Evolutionary conservation across 176 grass and related monocot genomes (phyloP), one percentile per base, ranked within the genome.

Genomic region (Oryza officinalis): DNA sequence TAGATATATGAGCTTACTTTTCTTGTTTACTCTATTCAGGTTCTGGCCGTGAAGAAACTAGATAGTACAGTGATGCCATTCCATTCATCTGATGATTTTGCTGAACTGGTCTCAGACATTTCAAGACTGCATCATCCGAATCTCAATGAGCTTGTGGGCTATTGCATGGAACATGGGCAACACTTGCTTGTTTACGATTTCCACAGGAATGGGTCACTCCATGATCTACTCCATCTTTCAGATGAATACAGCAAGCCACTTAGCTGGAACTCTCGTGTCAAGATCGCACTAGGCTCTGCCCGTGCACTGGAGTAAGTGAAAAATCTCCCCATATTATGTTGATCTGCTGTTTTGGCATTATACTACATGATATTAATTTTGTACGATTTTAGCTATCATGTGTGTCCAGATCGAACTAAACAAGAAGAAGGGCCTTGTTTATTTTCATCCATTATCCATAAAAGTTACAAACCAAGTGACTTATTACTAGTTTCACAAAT

Each of bases 31-130:
- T 76, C 71, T 80, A 25, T 89, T 50, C 69, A 98, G 96, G 83
- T 95, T 94, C 72, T 98, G 59, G 93, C 93, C 54, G 88, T 98
- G 83, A 98, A 96, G 85, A 98, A 98, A 90, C 74, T 98, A 74
- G 92, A 93, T 81, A 89, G 83, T 49, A 78, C 88, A 27, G 80
- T 92, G 72, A 81, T 98, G 74, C 79, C 96, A 63, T 91, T 86
- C 70, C 91, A 88, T 73, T 92, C 93, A 81, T 82, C 89, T 72
- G 96, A 94, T 37, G 96, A 94, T 77, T 98, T 98, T 89, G 85
- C 89, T 80, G 93, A 92, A 80, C 78, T 98, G 69, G 81, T 96
- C 59, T 81, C 89, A 52, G 75, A 77, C 22, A 94, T 96, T 77
- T 96, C 93, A 54, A 87, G 81, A 23, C 47, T 98, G 75, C 93